A percentile compares a stretch with the other conserved stretches of the same genome.
Evolutionary conservation across 2,329 filamentous ascomycete species (phyloP).

Genomic region (Incumbomyces delicatus): DNA sequence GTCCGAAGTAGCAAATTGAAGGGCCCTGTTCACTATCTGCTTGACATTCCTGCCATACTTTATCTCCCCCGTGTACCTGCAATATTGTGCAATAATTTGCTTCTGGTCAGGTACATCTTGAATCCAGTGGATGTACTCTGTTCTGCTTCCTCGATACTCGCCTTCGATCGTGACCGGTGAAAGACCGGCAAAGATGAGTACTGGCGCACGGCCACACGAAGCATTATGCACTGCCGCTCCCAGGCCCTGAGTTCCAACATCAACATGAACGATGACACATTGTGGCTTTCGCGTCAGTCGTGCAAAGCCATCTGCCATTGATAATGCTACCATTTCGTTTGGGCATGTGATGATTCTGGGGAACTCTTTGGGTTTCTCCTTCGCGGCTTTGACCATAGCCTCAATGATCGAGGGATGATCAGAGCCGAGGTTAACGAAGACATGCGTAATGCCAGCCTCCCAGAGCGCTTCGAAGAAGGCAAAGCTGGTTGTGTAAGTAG

Average conservation of each 20-base stretch:
- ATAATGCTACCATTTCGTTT: constrained; percentile 79
- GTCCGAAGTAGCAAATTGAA: constrained; percentile 70
- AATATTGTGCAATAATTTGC: constrained; percentile 73
- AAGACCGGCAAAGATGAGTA: constrained; percentile 68
- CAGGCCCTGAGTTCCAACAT: constrained; percentile 71
- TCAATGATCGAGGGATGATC: constrained; percentile 67
- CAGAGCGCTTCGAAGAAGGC: constrained; percentile 76
- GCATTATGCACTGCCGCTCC: constrained; percentile 73
- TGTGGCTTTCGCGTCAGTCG: constrained; percentile 62
- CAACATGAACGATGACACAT: constrained; percentile 69
- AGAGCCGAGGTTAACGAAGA: constrained; percentile 46
- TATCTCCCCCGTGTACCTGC: constrained; percentile 71
- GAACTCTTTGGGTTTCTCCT: constrained; percentile 54
- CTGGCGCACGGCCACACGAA: constrained; percentile 61
- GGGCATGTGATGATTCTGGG: constrained; percentile 69
- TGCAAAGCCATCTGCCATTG: constrained; percentile 74
- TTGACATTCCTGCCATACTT: constrained; percentile 79
- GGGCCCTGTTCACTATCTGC: constrained; percentile 75
- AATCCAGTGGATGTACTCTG: constrained; percentile 80
- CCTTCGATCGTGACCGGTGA: constrained; percentile 69
- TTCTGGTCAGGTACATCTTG: constrained; percentile 77
- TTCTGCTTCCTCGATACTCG: constrained; percentile 65
- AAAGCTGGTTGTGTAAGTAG: constrained; percentile 59
- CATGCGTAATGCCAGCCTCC: constrained; percentile 49
- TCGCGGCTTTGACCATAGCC: constrained; percentile 67